These are phyloP conservation scores for Papiliotrema terrestris DNA, from an alignment of 1,284 basidiomycete genomes.

Conservation along the genomic window DNA sequence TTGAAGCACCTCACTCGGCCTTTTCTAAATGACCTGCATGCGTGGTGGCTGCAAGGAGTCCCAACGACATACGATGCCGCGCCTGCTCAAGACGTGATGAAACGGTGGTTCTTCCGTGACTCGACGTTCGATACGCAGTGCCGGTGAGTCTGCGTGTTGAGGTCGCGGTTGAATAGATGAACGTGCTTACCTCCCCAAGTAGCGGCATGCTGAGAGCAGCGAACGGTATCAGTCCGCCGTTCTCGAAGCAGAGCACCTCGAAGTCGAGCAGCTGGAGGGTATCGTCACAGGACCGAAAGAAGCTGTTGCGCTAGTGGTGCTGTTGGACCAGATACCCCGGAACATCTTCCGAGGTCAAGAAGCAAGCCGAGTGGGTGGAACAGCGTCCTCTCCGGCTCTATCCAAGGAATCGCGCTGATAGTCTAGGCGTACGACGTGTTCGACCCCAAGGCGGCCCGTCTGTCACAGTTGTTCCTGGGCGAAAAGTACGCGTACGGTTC, in stretches of 20 bases:
- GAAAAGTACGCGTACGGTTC: conserved; percentile 1
- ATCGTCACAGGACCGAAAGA: conserved; percentile 3
- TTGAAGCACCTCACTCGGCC: neutral
- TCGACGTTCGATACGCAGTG: conserved; percentile 5
- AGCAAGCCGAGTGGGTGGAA: neutral
- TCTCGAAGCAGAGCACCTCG: conserved; percentile 4
- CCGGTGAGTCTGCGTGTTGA: conserved; percentile 1
- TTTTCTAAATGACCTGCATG: conserved; percentile 3
- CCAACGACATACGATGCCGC: conserved; percentile 3
- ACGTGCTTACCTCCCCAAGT: too few relatives aligned
- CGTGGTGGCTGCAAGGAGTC: conserved; percentile 8
- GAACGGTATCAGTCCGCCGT: conserved; percentile 9
- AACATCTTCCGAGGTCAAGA: conserved; percentile 10
- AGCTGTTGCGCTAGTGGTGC: conserved; percentile 5
- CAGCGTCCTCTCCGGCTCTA: too few relatives aligned
- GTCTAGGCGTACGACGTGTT: conserved; percentile 6
- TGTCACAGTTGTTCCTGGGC: conserved; percentile 4
- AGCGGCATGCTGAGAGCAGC: neutral
- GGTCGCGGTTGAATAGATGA: too few relatives aligned
- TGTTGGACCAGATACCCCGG: conserved; percentile 13
- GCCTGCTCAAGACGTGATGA: neutral
- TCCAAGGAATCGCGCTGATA: too few relatives aligned
- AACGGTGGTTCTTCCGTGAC: conserved; percentile 7
- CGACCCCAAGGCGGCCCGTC: conserved; percentile 6
- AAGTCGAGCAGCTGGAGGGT: conserved; percentile 1